These are phyloP conservation scores for Irpex rosettiformis DNA, from an alignment of 1,284 basidiomycete genomes.

Conservation along the genomic window DNA sequence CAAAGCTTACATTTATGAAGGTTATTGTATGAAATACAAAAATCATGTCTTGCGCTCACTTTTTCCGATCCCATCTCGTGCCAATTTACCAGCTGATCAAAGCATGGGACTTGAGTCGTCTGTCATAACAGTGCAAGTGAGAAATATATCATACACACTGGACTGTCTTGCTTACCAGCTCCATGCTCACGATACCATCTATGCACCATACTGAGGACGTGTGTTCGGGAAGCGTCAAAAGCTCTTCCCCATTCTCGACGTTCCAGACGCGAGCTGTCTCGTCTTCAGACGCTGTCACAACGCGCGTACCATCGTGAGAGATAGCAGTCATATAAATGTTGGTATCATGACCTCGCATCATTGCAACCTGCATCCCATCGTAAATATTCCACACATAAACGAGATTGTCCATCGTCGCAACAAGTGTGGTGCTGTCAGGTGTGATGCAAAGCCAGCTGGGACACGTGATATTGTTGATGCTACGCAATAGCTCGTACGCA, in stretches of 20 bases:
- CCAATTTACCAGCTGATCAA: too few relatives aligned
- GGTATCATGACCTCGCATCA: conserved; percentile 9
- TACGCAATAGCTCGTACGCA: background rate
- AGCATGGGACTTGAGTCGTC: too few relatives aligned
- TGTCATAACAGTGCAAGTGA: too few relatives aligned
- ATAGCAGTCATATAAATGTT: conserved; percentile 13
- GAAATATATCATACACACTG: too few relatives aligned
- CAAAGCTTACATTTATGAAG: background rate
- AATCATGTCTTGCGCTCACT: too few relatives aligned
- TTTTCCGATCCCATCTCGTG: too few relatives aligned
- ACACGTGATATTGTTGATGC: background rate
- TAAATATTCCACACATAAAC: conserved; percentile 9
- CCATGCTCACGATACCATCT: too few relatives aligned
- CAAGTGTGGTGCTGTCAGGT: background rate
- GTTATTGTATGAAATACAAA: too few relatives aligned
- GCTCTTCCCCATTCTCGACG: conserved; percentile 21
- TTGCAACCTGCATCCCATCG: background rate
- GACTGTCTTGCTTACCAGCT: too few relatives aligned
- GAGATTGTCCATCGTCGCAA: background rate
- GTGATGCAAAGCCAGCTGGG: background rate
- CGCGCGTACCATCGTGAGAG: conserved; percentile 15
- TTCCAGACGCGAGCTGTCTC: conserved; percentile 26
- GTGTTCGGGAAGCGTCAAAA: conserved; percentile 23
- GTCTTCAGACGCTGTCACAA: conserved; percentile 34
- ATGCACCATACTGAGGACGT: conserved; percentile 10